Evolutionary conservation across 208 protist genomes (phyloP).

Genomic region (Novymonas esmeraldas): DNA sequence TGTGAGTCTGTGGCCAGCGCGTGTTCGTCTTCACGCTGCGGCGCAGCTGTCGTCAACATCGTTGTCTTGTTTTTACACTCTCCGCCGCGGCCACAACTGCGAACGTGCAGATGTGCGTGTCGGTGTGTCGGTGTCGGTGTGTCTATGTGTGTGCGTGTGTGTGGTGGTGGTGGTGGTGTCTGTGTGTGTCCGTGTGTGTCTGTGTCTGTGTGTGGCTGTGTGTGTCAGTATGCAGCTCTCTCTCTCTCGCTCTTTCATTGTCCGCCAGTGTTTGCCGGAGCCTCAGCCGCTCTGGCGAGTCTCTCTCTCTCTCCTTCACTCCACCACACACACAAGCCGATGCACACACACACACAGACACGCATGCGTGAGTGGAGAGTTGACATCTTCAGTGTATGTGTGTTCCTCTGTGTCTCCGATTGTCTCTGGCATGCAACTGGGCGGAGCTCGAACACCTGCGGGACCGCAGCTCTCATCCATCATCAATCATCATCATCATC

Average conservation of each 20-base stretch:
- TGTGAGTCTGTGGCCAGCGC: too few relatives aligned
- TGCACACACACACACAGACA: not conserved
- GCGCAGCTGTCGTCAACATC: too few relatives aligned
- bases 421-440: too few relatives aligned
- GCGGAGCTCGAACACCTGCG: too few relatives aligned
- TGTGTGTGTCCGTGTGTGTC: not conserved
- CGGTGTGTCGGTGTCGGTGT: not conserved
- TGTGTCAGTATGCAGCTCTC: not conserved
- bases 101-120: too few relatives aligned
- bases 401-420: not conserved
- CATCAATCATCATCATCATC: too few relatives aligned
- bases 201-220: conserved; percentile 6
- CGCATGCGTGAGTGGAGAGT: not conserved
- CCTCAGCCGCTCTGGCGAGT: too few relatives aligned
- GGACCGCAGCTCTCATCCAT: too few relatives aligned
- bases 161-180: not conserved
- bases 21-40: too few relatives aligned
- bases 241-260: conserved; percentile 18
- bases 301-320: not conserved
- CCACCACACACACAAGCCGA: not conserved
- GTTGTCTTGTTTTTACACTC: too few relatives aligned
- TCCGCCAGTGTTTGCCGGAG: conserved; percentile 1
- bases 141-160: not conserved
- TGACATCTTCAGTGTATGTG: not conserved
- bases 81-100: too few relatives aligned